A percentile compares a stretch with the other conserved stretches of the same genome.
These are phyloP conservation scores for Setaria italica DNA, from an alignment of 202 grass and related monocot genomes.

Conservation along the genomic window DNA sequence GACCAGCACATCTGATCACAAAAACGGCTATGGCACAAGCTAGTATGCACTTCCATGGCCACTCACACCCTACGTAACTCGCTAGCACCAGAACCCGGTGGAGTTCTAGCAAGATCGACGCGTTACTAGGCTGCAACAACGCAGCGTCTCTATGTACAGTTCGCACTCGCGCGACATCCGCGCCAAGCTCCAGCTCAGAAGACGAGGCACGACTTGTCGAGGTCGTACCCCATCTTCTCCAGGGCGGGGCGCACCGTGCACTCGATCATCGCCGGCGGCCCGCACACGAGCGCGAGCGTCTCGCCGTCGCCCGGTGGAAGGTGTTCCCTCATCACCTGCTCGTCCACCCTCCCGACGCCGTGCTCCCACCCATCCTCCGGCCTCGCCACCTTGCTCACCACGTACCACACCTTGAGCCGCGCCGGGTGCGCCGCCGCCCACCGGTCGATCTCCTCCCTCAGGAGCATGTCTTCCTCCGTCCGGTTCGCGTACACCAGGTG, in stretches of 20 bases:
- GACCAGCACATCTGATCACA: conserved; percentile 8
- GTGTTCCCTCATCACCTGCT: conserved; percentile 62
- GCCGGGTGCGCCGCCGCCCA: conserved; percentile 69
- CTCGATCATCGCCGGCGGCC: conserved; percentile 87
- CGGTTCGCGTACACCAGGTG: conserved; percentile 95
- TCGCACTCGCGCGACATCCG: not conserved
- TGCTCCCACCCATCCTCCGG: conserved; percentile 74
- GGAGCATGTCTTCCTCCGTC: conserved; percentile 88
- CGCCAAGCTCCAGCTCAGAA: conserved; percentile 21
- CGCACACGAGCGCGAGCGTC: conserved; percentile 82
- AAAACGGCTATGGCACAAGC: conserved; percentile 24
- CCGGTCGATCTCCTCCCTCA: conserved; percentile 75
- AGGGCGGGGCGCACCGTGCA: conserved; percentile 76
- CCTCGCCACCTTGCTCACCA: conserved; percentile 66
- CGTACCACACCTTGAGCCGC: conserved; percentile 86
- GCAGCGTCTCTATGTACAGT: conserved; percentile 22
- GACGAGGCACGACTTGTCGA: conserved; percentile 31
- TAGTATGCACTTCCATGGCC: conserved; percentile 24
- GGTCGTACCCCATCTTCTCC: conserved; percentile 85
- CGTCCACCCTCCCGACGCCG: conserved; percentile 74
- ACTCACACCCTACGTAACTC: not conserved
- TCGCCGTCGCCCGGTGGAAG: conserved; percentile 65
- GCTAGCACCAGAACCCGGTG: not conserved
- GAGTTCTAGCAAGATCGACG: not conserved
- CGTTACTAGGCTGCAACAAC: not conserved